Conservation (phyloP, 73 alveolate species). For the Effrenium voratum region DNA sequence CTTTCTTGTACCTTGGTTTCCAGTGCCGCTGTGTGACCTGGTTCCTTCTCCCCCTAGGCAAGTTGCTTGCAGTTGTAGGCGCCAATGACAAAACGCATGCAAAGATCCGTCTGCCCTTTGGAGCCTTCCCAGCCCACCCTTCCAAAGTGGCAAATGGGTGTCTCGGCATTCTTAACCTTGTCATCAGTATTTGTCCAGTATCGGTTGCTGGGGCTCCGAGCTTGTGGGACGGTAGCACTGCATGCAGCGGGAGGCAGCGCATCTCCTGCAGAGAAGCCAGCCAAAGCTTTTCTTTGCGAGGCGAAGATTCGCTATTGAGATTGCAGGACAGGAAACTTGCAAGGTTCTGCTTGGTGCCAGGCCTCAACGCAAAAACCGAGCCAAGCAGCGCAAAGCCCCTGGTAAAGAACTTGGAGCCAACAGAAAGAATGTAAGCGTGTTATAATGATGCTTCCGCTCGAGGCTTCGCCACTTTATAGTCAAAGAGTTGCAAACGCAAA, state of each 20-base stretch:
- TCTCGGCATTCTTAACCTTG: background rate
- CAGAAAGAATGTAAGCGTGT: too few relatives aligned
- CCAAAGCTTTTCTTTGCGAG: too few relatives aligned
- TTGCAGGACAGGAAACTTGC: too few relatives aligned
- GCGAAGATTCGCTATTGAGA: too few relatives aligned
- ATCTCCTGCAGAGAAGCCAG: conserved; percentile 3
- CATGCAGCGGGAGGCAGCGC: conserved; percentile 55
- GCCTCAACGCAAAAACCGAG: too few relatives aligned
- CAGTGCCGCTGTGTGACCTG: background rate
- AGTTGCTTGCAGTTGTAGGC: too few relatives aligned
- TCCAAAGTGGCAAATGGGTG: background rate
- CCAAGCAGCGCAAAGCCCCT: too few relatives aligned
- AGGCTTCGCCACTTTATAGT: too few relatives aligned
- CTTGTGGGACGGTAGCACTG: conserved; percentile 86
- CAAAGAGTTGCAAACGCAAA: too few relatives aligned
- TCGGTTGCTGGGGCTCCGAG: background rate
- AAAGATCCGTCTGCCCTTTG: background rate
- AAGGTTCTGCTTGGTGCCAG: too few relatives aligned
- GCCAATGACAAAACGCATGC: background rate
- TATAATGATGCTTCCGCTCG: too few relatives aligned
- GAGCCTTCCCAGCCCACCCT: background rate
- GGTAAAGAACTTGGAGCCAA: too few relatives aligned
- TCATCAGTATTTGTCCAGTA: background rate
- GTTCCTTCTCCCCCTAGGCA: background rate
- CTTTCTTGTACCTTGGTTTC: conserved; percentile 52